Evolutionary conservation across 2,329 filamentous ascomycete species (phyloP).

Genomic region (Diaporthe batatas): DNA sequence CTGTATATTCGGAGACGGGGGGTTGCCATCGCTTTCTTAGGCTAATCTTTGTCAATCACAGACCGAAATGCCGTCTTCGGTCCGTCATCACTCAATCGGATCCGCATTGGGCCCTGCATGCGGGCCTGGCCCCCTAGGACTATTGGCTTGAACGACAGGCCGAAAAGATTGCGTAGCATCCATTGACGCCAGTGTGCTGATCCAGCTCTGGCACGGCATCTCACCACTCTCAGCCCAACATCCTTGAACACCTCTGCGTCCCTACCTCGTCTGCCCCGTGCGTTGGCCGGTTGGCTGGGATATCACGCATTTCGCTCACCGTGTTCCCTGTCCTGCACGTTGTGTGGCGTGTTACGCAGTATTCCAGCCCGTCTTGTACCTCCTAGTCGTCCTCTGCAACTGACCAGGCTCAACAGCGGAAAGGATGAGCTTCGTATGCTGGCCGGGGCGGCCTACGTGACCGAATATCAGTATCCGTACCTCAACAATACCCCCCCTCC

Average conservation of each 20-base stretch:
- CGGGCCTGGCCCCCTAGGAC: conserved; percentile 3
- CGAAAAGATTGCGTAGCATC: conserved; percentile 31
- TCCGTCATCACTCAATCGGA: conserved; percentile 27
- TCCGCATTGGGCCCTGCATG: conserved; percentile 31
- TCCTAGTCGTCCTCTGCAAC: background rate
- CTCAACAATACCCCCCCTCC: background rate
- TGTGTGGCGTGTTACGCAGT: conserved; percentile 33
- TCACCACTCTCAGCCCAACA: conserved; percentile 6
- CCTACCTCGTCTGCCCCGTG: background rate
- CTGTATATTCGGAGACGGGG: background rate
- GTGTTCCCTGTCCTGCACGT: conserved; percentile 21
- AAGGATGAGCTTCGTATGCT: conserved; percentile 1
- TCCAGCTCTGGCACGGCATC: conserved; percentile 18
- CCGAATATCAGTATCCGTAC: background rate
- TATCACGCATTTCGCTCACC: background rate
- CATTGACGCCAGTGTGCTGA: conserved; percentile 28
- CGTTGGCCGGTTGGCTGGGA: background rate
- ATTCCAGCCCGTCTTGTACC: conserved; percentile 14
- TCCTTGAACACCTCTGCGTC: background rate
- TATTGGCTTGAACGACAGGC: conserved; percentile 32
- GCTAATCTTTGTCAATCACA: conserved; percentile 37
- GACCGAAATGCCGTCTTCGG: conserved; percentile 28
- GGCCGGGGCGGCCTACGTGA: background rate
- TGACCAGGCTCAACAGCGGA: conserved; percentile 4
- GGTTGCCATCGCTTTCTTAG: conserved; percentile 32